Conservation (phyloP, 176 grass and related monocot species). For the Dactylis glomerata region DNA sequence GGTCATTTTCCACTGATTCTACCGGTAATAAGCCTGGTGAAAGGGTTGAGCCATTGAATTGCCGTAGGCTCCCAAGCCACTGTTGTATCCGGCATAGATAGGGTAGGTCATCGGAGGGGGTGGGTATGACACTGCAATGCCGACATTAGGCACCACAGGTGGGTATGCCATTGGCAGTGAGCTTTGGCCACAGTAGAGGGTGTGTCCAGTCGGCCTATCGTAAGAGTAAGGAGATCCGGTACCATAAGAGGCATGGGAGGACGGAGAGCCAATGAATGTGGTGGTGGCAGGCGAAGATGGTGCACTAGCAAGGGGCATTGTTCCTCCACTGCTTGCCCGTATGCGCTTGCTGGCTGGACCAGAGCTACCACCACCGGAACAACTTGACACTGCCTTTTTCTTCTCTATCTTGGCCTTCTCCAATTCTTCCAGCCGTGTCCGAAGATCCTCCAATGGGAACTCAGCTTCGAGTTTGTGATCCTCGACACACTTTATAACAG, state of each 20-base stretch:
- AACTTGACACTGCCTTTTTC: constrained; percentile 51
- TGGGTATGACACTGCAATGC: constrained; percentile 46
- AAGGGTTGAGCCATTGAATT: constrained; percentile 43
- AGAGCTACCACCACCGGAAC: constrained; percentile 30
- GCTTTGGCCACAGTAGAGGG: constrained; percentile 55
- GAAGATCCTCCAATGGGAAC: constrained; percentile 58
- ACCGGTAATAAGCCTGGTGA: constrained; percentile 70
- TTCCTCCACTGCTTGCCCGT: constrained; percentile 50
- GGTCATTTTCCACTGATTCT: constrained; percentile 33
- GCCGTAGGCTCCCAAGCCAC: constrained; percentile 36
- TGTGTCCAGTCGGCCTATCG: constrained; percentile 31
- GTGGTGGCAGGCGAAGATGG: constrained; percentile 35
- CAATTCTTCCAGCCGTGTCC: constrained; percentile 52
- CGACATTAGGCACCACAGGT: constrained; percentile 30
- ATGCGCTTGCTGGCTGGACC: constrained; percentile 66
- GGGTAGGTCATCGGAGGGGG: constrained; percentile 60
- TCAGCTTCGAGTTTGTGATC: constrained; percentile 74
- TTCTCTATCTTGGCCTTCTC: constrained; percentile 74
- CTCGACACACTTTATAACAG: constrained; percentile 79
- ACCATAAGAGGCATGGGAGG: constrained; percentile 43
- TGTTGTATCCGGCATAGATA: constrained; percentile 38
- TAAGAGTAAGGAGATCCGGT: constrained; percentile 54
- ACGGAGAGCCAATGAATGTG: constrained; percentile 50
- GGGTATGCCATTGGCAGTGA: constrained; percentile 42
- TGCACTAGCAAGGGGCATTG: constrained; percentile 54